Percentiles rank a stretch among this genome's conserved stretches.
phyloP scores from a whole-genome alignment of 345 rosid genomes.

The Ceriops zippeliana region DNA sequence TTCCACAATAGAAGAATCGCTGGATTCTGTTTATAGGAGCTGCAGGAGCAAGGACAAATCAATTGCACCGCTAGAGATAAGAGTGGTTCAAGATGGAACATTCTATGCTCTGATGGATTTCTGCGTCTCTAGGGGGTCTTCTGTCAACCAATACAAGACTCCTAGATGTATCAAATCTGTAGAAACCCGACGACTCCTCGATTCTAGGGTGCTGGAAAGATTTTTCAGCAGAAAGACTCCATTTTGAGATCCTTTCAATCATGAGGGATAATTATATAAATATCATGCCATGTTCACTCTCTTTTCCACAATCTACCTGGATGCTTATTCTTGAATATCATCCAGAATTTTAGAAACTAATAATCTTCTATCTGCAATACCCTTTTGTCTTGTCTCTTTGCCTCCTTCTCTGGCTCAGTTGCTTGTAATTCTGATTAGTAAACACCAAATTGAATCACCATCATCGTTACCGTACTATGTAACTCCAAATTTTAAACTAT shows the following conservation, averaged over 20 bases:
- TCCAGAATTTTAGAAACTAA: too few relatives aligned
- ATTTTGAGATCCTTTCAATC: slow-evolving; percentile 62
- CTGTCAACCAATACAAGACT: slow-evolving; percentile 90
- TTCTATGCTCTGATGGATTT: slow-evolving; percentile 87
- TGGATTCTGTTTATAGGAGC: slow-evolving; percentile 82
- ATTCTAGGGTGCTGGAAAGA: slow-evolving; percentile 60
- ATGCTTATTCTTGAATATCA: neutral
- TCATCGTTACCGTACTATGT: too few relatives aligned
- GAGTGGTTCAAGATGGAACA: slow-evolving; percentile 68
- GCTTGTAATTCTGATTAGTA: too few relatives aligned
- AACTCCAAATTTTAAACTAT: too few relatives aligned
- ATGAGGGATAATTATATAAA: slow-evolving; percentile 28
- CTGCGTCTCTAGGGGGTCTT: slow-evolving; percentile 80
- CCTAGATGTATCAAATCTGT: slow-evolving; percentile 81
- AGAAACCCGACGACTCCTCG: slow-evolving; percentile 59
- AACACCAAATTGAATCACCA: too few relatives aligned
- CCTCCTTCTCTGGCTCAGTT: too few relatives aligned
- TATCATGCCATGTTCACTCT: slow-evolving; percentile 6
- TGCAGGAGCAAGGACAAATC: slow-evolving; percentile 77
- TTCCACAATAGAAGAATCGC: slow-evolving; percentile 64
- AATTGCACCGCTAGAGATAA: slow-evolving; percentile 77
- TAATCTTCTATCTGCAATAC: too few relatives aligned
- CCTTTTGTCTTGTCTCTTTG: too few relatives aligned
- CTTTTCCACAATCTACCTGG: neutral
- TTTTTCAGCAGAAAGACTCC: slow-evolving; percentile 65